These are phyloP conservation scores for Annulohypoxylon nitens DNA, from an alignment of 495 filamentous ascomycete species.

Conservation along the genomic window DNA sequence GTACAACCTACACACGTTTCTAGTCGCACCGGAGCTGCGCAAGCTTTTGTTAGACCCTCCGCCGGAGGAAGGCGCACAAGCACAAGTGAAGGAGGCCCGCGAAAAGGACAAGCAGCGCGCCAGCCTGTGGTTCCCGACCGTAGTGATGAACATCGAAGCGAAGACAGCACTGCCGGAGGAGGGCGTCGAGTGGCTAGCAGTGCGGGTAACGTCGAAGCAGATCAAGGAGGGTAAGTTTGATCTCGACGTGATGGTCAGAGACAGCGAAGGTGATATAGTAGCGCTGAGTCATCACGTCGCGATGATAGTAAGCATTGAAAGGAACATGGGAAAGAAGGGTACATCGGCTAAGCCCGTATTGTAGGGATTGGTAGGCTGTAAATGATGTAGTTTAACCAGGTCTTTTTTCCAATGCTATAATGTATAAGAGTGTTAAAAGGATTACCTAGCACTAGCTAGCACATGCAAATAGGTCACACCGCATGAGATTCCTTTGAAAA, in stretches of 20 bases:
- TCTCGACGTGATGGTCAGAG: slow-evolving; percentile 71
- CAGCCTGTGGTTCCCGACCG: slow-evolving; percentile 80
- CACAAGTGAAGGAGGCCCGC: not conserved
- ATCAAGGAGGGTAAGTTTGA: slow-evolving; percentile 75
- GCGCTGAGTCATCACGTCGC: slow-evolving; percentile 74
- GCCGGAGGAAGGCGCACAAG: not conserved
- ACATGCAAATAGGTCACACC: slow-evolving; percentile 4
- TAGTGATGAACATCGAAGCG: slow-evolving; percentile 76
- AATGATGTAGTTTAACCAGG: too few species aligned
- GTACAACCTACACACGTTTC: slow-evolving; percentile 46
- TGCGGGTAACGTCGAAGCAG: slow-evolving; percentile 67
- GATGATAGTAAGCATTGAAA: slow-evolving; percentile 63
- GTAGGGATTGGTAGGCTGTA: not conserved
- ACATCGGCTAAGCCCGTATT: slow-evolving; percentile 8
- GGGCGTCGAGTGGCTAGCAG: slow-evolving; percentile 75
- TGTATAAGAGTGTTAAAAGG: too few species aligned
- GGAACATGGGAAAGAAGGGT: slow-evolving; percentile 38
- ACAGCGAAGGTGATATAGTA: slow-evolving; percentile 69
- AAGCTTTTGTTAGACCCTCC: slow-evolving; percentile 4
- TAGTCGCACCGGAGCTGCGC: slow-evolving; percentile 31
- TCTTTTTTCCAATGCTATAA: too few species aligned
- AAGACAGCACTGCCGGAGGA: slow-evolving; percentile 71
- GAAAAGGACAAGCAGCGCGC: slow-evolving; percentile 1
- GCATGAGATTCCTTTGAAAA: slow-evolving; percentile 9
- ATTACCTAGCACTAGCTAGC: not conserved